Evolutionary conservation across 1,284 basidiomycete species (phyloP).

Genomic region (Ganoderma meredithae): DNA sequence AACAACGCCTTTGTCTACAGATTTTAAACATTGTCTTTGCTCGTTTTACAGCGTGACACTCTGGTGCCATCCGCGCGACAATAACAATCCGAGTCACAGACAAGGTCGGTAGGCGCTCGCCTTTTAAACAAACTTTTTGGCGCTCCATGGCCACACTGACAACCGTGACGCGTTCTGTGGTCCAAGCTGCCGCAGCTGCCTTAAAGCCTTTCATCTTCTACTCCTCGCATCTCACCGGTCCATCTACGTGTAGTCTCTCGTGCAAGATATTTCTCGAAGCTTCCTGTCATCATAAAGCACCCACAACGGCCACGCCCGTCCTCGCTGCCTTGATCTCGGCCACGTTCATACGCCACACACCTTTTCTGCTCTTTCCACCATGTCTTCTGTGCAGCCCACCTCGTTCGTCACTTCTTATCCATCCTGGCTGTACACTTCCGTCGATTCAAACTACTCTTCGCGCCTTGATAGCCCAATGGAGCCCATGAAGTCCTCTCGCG

Average conservation of each 20-base stretch:
- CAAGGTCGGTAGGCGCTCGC: constrained; percentile 1
- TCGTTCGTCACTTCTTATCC: neutral
- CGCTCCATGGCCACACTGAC: neutral
- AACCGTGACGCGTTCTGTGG: neutral
- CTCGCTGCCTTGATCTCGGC: neutral
- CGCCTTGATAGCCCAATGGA: neutral
- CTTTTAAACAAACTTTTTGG: neutral
- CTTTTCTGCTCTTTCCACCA: neutral
- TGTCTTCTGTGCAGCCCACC: neutral
- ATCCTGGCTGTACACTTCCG: neutral
- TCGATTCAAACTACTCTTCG: neutral
- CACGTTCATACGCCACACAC: neutral
- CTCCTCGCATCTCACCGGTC: neutral
- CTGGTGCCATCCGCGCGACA: neutral
- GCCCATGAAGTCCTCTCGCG: neutral
- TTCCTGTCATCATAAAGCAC: constrained; percentile 7
- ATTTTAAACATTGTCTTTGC: neutral
- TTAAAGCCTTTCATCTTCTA: neutral
- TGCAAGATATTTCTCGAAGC: neutral
- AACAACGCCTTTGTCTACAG: neutral
- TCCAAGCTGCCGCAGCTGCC: neutral
- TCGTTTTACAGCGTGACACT: neutral
- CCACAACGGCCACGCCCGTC: neutral
- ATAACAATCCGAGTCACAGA: neutral
- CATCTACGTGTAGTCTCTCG: neutral